phyloP scores from a whole-genome alignment of 164 flowering plant genomes.

The Magnolia changhungtana region DNA sequence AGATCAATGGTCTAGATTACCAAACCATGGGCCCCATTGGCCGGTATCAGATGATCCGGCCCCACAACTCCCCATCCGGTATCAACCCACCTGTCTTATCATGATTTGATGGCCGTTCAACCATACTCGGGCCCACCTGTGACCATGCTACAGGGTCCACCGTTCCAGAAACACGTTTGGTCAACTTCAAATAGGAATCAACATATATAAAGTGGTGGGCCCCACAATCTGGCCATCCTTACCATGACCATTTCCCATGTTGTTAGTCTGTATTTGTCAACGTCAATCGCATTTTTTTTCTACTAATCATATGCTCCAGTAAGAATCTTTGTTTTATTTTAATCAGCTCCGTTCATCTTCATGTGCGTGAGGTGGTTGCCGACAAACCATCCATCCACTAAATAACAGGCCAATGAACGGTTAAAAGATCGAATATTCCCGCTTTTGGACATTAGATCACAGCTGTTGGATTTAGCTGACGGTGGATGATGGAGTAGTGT shows the following conservation, averaged over 20 bases:
- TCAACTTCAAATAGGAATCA: neutral
- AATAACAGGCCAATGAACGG: neutral
- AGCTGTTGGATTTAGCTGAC: neutral
- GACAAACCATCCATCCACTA: conserved; percentile 1
- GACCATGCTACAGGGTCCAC: neutral
- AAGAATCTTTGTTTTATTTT: conserved; percentile 8
- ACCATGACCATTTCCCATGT: neutral
- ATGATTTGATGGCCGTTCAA: neutral
- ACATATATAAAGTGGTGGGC: neutral
- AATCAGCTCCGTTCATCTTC: neutral
- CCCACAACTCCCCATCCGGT: neutral
- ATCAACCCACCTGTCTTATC: neutral
- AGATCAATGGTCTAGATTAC: too few relatives aligned
- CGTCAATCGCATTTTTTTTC: neutral
- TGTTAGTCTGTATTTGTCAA: neutral
- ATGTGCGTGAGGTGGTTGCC: neutral
- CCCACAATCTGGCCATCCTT: too few relatives aligned
- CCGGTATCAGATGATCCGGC: neutral
- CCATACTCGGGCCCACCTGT: neutral
- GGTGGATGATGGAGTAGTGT: too few relatives aligned
- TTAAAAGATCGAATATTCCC: neutral
- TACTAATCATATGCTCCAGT: neutral
- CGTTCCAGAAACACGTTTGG: neutral
- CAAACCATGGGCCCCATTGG: too few relatives aligned
- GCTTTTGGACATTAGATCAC: neutral